phyloP scores from a whole-genome alignment of 2,329 filamentous ascomycete genomes.

The Lojkania enalia region DNA sequence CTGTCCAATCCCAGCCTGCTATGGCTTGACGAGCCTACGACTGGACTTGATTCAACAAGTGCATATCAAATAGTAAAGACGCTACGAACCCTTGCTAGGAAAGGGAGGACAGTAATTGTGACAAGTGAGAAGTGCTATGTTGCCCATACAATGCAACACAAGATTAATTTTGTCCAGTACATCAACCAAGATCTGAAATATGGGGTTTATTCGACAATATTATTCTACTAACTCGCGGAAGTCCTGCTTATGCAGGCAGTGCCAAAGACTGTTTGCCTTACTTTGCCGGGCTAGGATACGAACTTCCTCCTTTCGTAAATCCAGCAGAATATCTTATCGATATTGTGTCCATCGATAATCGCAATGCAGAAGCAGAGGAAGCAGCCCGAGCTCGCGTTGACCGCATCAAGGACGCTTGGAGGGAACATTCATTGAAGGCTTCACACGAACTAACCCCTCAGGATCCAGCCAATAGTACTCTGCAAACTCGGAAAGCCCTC shows the following conservation, averaged over 20 bases:
- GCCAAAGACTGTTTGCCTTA: constrained; percentile 63
- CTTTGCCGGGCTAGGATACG: constrained; percentile 64
- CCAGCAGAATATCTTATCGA: constrained; percentile 78
- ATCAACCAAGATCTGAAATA: constrained; percentile 78
- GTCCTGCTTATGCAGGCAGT: constrained; percentile 68
- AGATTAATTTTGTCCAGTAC: constrained; percentile 48
- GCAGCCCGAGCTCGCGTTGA: constrained; percentile 63
- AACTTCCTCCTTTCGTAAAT: constrained; percentile 72
- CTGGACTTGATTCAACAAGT: constrained; percentile 75
- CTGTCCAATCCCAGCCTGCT: constrained; percentile 77
- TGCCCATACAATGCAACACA: neutral
- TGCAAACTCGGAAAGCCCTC: neutral
- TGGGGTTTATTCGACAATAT: constrained; percentile 77
- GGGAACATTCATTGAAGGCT: constrained; percentile 21
- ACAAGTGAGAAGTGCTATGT: constrained; percentile 50
- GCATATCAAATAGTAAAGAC: constrained; percentile 74
- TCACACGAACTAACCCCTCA: neutral
- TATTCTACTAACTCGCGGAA: constrained; percentile 68
- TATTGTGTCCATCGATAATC: constrained; percentile 72
- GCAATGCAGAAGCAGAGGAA: constrained; percentile 66
- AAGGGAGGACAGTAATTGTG: constrained; percentile 71
- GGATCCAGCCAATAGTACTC: neutral
- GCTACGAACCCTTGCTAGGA: constrained; percentile 67
- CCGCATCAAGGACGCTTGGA: constrained; percentile 65
- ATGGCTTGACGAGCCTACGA: constrained; percentile 80